Conservation (phyloP, 805 yeast genomes). For the Monosporozyma unispora region DNA sequence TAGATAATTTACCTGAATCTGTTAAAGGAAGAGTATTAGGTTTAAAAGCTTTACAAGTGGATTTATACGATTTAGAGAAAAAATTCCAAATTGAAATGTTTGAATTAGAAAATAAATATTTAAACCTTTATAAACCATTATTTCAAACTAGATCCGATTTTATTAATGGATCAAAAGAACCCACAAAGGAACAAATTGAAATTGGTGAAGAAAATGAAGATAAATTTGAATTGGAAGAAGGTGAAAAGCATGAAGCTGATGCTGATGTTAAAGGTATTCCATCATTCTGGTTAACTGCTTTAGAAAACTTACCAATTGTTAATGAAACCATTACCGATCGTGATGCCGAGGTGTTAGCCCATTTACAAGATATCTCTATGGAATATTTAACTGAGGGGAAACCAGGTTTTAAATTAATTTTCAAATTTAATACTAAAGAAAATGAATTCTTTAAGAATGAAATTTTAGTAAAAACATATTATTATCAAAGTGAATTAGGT, state of each 20-base stretch:
- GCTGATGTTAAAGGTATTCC: constrained; percentile 68
- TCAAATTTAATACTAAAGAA: constrained; percentile 53
- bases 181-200: constrained; percentile 67
- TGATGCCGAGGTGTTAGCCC: constrained; percentile 73
- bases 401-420: constrained; percentile 84
- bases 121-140: constrained; percentile 63
- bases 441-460: constrained; percentile 73
- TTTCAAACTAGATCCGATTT: constrained; percentile 65
- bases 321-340: constrained; percentile 82
- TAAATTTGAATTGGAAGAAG: constrained; percentile 36
- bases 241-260: constrained; percentile 36
- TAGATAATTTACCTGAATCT: constrained; percentile 59
- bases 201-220: constrained; percentile 60
- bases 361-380: constrained; percentile 61
- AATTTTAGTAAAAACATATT: constrained; percentile 74
- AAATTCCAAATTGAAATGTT: constrained; percentile 85
- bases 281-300: constrained; percentile 91
- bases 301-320: constrained; percentile 74
- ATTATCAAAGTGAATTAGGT: constrained; percentile 88
- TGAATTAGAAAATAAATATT: constrained; percentile 75
- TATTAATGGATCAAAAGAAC: constrained; percentile 65
- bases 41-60: constrained; percentile 70
- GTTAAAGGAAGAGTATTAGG: constrained; percentile 75
- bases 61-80: constrained; percentile 75
- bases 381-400: constrained; percentile 52